phyloP scores from a whole-genome alignment of 495 filamentous ascomycete genomes.

The Aspergillus avenaceus region DNA sequence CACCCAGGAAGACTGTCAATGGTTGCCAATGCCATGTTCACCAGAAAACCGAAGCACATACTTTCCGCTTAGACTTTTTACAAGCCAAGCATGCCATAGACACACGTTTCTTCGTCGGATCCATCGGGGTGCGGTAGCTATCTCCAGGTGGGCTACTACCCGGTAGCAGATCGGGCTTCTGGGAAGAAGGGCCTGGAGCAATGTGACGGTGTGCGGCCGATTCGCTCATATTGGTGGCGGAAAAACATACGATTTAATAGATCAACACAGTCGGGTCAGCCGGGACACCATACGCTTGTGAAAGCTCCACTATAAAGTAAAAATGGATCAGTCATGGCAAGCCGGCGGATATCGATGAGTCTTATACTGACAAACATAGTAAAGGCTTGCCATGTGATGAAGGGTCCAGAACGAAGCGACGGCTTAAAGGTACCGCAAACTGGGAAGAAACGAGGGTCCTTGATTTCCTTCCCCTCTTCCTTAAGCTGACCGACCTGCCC shows the following conservation, averaged over 20 bases:
- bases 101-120: conserved; percentile 37
- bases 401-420: neutral
- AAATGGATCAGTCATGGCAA: neutral
- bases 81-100: conserved; percentile 45
- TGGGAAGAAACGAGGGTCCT: neutral
- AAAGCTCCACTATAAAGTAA: neutral
- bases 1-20: no score
- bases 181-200: conserved; percentile 25
- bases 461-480: neutral
- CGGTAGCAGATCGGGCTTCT: conserved; percentile 5
- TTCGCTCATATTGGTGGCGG: conserved; percentile 19
- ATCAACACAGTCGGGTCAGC: neutral
- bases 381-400: neutral
- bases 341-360: neutral
- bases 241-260: neutral
- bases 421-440: neutral
- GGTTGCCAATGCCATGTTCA: neutral
- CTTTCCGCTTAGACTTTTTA: conserved; percentile 48
- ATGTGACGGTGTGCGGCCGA: conserved; percentile 18
- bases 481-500: neutral
- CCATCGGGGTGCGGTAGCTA: conserved; percentile 7
- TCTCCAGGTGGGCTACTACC: conserved; percentile 16
- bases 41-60: conserved; percentile 1
- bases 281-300: neutral
- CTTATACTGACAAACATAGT: neutral